These are phyloP conservation scores for Simmondsia chinensis DNA, from an alignment of 148 eudicot species.

Conservation along the genomic window DNA sequence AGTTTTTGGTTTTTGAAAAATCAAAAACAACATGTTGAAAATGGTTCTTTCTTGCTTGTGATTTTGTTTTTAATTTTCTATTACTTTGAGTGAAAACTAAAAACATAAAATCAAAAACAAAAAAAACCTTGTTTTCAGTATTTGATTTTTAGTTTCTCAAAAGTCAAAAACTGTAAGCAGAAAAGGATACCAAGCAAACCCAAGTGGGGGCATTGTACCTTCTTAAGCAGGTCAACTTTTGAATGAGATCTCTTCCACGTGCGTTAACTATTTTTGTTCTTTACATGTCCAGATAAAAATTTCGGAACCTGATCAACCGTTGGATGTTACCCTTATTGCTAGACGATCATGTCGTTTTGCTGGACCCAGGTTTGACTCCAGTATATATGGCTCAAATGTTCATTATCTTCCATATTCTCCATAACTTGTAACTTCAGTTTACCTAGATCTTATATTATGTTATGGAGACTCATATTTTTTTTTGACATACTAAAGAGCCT, in stretches of 20 bases:
- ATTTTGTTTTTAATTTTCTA: no score
- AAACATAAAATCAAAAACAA: no score
- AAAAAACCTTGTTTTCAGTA: no score
- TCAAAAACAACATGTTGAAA: no score
- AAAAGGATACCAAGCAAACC: background rate
- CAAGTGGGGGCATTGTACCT: background rate
- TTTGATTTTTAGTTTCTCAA: no score
- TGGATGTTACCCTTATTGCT: slow-evolving; percentile 60
- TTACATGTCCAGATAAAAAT: slow-evolving; percentile 42
- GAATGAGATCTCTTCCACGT: background rate
- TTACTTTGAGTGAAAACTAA: no score
- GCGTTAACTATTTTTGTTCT: background rate
- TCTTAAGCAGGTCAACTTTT: background rate
- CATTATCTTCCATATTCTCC: background rate
- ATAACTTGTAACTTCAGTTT: background rate
- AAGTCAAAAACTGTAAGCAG: no score
- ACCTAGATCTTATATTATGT: background rate
- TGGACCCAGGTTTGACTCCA: slow-evolving; percentile 60
- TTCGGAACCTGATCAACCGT: slow-evolving; percentile 40
- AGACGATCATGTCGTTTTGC: slow-evolving; percentile 83
- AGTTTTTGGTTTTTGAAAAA: no score
- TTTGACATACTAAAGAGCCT: no score
- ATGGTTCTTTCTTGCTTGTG: no score
- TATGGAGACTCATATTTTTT: no score
- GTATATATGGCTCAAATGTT: background rate